Percentiles rank a stretch among this genome's conserved stretches.
phyloP scores from a whole-genome alignment of 345 rosid species.

The Eutrema heterophyllum region DNA sequence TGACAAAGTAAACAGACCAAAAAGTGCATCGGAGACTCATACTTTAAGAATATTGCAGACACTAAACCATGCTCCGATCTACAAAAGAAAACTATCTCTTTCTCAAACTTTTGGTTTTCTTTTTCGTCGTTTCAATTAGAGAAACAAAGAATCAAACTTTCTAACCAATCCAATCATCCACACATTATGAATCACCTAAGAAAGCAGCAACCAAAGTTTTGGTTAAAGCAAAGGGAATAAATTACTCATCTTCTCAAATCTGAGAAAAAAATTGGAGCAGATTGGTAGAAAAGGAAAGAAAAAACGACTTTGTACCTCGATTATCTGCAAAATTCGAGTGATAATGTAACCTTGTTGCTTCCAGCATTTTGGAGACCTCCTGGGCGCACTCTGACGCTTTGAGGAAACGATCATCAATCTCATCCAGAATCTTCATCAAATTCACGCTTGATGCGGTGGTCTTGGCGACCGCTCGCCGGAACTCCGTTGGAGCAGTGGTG shows the following conservation, averaged over 20 bases:
- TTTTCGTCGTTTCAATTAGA: constrained; percentile 2
- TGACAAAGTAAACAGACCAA: constrained; percentile 24
- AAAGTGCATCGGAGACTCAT: constrained; percentile 18
- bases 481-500: constrained; percentile 53
- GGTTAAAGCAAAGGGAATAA: neutral
- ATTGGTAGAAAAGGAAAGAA: neutral
- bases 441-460: constrained; percentile 31
- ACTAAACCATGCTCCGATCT: constrained; percentile 23
- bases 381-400: constrained; percentile 81
- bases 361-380: constrained; percentile 83
- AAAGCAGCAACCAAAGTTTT: neutral
- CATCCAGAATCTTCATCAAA: constrained; percentile 59
- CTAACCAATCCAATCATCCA: neutral
- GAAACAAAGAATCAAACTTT: constrained; percentile 23
- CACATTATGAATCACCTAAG: neutral
- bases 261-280: neutral
- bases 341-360: constrained; percentile 87
- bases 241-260: neutral
- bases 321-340: constrained; percentile 93
- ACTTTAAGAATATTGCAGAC: constrained; percentile 20
- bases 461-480: constrained; percentile 36
- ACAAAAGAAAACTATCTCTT: neutral
- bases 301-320: constrained; percentile 42
- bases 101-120: neutral
- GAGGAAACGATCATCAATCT: constrained; percentile 80